Evolutionary conservation across 768 basidiomycete species (phyloP).

Genomic region (Obba rivulosa): DNA sequence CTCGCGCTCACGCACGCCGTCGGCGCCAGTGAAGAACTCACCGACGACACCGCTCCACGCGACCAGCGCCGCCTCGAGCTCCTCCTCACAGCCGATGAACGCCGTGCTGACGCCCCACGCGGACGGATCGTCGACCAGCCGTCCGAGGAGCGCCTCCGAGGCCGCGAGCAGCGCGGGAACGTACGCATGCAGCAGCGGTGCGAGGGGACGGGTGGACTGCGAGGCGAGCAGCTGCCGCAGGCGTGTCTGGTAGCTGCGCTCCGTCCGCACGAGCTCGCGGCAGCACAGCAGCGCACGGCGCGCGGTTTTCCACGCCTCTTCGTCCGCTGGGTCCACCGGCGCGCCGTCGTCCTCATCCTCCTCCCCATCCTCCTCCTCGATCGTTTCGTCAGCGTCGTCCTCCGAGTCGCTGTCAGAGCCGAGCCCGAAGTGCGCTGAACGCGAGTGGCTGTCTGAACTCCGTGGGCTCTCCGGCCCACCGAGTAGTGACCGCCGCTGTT

Average conservation of each 20-base stretch:
- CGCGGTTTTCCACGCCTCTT: conserved; percentile 32
- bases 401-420: conserved; percentile 15
- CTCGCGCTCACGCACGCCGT: conserved; percentile 4
- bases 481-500: conserved; percentile 11
- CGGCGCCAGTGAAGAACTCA: conserved; percentile 26
- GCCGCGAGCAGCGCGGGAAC: conserved; percentile 44
- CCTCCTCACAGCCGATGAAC: conserved; percentile 47
- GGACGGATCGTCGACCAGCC: conserved; percentile 58
- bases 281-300: conserved; percentile 38
- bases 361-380: conserved; percentile 3
- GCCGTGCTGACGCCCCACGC: conserved; percentile 60
- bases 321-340: conserved; percentile 6
- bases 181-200: conserved; percentile 47
- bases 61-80: conserved; percentile 51
- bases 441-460: not conserved
- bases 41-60: conserved; percentile 51
- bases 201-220: conserved; percentile 39
- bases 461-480: conserved; percentile 1
- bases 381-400: conserved; percentile 10
- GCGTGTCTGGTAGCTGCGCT: conserved; percentile 37
- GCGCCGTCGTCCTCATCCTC: conserved; percentile 10
- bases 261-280: conserved; percentile 44
- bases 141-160: conserved; percentile 44
- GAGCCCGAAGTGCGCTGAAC: conserved; percentile 12
- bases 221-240: conserved; percentile 32